A percentile compares a stretch with the other conserved stretches of the same genome.
These are phyloP conservation scores for Cystobasidiopsis lactophilus DNA, from an alignment of 768 basidiomycete genomes.

Conservation along the genomic window DNA sequence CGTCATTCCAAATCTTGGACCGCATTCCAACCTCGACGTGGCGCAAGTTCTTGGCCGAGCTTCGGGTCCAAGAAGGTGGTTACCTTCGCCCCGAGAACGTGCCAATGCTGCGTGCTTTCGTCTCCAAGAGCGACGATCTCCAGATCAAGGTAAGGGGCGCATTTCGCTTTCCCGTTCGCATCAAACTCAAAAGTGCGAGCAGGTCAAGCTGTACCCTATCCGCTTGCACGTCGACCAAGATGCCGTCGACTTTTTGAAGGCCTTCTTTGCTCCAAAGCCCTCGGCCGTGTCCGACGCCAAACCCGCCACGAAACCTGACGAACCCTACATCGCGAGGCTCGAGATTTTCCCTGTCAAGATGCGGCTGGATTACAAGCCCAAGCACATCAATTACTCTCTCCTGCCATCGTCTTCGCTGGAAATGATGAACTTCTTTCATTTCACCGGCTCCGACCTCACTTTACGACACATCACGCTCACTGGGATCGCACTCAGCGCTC, in stretches of 20 bases:
- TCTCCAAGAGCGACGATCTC: conserved; percentile 45
- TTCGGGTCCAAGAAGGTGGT: conserved; percentile 63
- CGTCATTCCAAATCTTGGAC: conserved; percentile 70
- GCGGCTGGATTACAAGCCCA: conserved; percentile 95
- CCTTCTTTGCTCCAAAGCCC: conserved; percentile 75
- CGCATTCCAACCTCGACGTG: conserved; percentile 97
- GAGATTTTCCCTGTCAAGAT: conserved; percentile 87
- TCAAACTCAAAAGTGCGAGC: too few species aligned
- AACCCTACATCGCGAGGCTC: conserved; percentile 40
- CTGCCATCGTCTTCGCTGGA: conserved; percentile 81
- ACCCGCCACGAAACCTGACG: background rate
- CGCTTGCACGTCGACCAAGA: conserved; percentile 93
- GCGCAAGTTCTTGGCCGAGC: conserved; percentile 81
- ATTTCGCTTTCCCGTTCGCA: too few species aligned
- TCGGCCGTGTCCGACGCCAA: conserved; percentile 24
- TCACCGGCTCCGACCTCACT: conserved; percentile 96
- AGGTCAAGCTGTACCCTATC: conserved; percentile 79
- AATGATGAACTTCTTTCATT: conserved; percentile 99
- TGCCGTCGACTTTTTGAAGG: conserved; percentile 90
- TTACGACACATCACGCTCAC: conserved; percentile 72
- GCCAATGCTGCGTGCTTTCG: conserved; percentile 74
- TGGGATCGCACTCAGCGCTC: conserved; percentile 39
- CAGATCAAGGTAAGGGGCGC: conserved; percentile 51
- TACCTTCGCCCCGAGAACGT: conserved; percentile 77
- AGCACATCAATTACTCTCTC: conserved; percentile 77